Conservation (phyloP, 2,329 filamentous ascomycete species). For the Laburnicola sp. region DNA sequence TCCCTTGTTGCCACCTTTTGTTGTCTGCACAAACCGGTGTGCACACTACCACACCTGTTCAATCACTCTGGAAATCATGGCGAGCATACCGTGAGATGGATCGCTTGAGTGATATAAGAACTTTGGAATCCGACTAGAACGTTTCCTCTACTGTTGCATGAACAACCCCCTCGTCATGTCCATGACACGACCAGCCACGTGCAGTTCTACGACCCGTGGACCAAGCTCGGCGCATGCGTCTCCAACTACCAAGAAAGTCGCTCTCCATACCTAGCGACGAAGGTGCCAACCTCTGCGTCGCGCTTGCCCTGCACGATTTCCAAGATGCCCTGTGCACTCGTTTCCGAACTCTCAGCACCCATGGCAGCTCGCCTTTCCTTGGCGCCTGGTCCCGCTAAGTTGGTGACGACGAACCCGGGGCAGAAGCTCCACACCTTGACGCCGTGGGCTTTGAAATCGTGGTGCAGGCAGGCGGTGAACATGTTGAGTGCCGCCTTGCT, state of each 20-base stretch:
- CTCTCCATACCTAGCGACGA: slow-evolving; percentile 28
- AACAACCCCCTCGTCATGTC: too few species aligned
- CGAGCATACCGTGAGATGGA: too few species aligned
- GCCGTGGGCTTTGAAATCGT: slow-evolving; percentile 30
- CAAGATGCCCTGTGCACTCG: slow-evolving; percentile 36
- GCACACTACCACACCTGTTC: too few species aligned
- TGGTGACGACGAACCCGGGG: slow-evolving; percentile 40
- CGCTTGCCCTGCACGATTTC: slow-evolving; percentile 38
- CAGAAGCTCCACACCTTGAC: slow-evolving; percentile 42
- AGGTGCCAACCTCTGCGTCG: slow-evolving; percentile 32
- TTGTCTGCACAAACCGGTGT: too few species aligned
- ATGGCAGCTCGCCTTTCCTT: slow-evolving; percentile 18
- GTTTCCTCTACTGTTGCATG: too few species aligned
- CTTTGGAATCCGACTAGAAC: too few species aligned
- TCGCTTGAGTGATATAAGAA: too few species aligned
- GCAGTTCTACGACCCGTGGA: too few species aligned
- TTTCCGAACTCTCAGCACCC: slow-evolving; percentile 35
- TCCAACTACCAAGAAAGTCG: slow-evolving; percentile 25
- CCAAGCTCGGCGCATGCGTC: too few species aligned
- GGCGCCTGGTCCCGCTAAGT: slow-evolving; percentile 16
- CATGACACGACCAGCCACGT: too few species aligned
- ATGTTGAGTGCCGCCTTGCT: slow-evolving; percentile 46
- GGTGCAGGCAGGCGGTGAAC: slow-evolving; percentile 36
- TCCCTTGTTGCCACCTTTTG: too few species aligned
- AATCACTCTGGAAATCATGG: too few species aligned